phyloP scores from a whole-genome alignment of 495 filamentous ascomycete species.

The Xylaria venustula region DNA sequence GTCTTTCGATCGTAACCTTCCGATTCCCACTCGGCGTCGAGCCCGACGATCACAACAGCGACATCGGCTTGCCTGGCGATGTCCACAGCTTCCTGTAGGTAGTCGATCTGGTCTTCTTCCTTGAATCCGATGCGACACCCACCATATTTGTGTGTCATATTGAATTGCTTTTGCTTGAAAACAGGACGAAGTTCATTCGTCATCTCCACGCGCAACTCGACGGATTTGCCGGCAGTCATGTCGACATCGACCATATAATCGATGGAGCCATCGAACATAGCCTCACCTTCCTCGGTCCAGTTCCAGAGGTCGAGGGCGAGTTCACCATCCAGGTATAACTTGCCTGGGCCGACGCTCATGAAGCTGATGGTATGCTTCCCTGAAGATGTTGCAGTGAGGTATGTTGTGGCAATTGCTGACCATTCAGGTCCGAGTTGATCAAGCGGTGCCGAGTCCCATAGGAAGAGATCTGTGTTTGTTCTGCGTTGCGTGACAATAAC shows the following conservation, averaged over 20 bases:
- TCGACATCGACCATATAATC: slow-evolving; percentile 54
- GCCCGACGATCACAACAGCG: slow-evolving; percentile 74
- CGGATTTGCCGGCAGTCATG: slow-evolving; percentile 48
- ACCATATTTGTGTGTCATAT: slow-evolving; percentile 60
- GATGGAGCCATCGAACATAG: slow-evolving; percentile 59
- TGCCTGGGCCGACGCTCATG: slow-evolving; percentile 72
- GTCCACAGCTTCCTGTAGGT: slow-evolving; percentile 68
- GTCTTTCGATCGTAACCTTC: slow-evolving; percentile 82
- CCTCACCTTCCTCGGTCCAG: slow-evolving; percentile 65
- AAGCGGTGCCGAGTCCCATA: slow-evolving; percentile 68
- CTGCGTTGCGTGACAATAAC: slow-evolving; percentile 54
- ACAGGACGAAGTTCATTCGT: slow-evolving; percentile 61
- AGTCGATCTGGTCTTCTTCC: slow-evolving; percentile 66
- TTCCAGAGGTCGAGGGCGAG: slow-evolving; percentile 73
- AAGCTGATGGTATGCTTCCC: slow-evolving; percentile 75
- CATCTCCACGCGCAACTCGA: slow-evolving; percentile 55
- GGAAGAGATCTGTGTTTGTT: slow-evolving; percentile 62
- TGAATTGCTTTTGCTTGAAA: slow-evolving; percentile 47
- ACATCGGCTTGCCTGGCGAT: slow-evolving; percentile 68
- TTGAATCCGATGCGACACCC: slow-evolving; percentile 78
- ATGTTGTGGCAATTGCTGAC: slow-evolving; percentile 59
- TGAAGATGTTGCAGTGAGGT: slow-evolving; percentile 48
- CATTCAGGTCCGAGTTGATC: slow-evolving; percentile 55
- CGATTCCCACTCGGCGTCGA: slow-evolving; percentile 85
- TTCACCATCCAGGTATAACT: slow-evolving; percentile 65